Base-by-base conservation (phyloP, 2,329 filamentous ascomycete genomes). In the Aureobasidium pullulans region DNA sequence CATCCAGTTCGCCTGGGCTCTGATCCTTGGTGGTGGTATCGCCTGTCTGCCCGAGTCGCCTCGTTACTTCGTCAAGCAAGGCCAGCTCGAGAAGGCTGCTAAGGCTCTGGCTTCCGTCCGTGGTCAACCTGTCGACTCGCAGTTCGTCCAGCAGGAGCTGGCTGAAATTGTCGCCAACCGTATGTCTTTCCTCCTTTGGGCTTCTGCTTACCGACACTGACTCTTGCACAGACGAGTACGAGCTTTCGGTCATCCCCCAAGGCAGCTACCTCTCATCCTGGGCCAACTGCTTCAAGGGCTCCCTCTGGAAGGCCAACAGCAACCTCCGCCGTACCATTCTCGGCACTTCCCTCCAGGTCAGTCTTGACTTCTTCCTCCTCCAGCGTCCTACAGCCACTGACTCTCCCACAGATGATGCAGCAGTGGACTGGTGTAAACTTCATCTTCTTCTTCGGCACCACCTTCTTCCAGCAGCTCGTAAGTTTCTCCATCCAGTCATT, bases 361-460 rank as follows among this genome's bases (percentile, higher is more conserved):
- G 39, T 42, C 11, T 42, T n/a, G 39, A 2, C 6, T 15, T 16
- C 10, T n/a, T 42, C 16, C 7, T 23, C 23, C 23, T 23, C 39
- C 6, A 13, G n/a, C n/a, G 4, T 13, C 1, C 10, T n/a, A 7
- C 39, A 42, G 13, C 11, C 2, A 23, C 39, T 42, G 5, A 42
- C 39, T 13, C n/a, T 13, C 10, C 6, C 6, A 15, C 43, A 57
- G 42, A 78, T 79, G 75, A 77, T 79, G 73, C 76, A 79, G 62
- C 77, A 79, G 66, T 77, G 83, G 84, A 92, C 89, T 28, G 89
- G 90, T 79, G 88, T 95, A 76, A 96, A 96, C 81, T 95, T 93
- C 76, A 89, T 94, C 80, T 94, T 92, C 79, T 73, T 74, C 67
- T 75, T 72, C 76, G 88, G 87, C 31, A 89, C 88, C 31, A 83